Evolutionary conservation across 257 asterid genomes (phyloP).

Genomic region (Apocynum venetum): DNA sequence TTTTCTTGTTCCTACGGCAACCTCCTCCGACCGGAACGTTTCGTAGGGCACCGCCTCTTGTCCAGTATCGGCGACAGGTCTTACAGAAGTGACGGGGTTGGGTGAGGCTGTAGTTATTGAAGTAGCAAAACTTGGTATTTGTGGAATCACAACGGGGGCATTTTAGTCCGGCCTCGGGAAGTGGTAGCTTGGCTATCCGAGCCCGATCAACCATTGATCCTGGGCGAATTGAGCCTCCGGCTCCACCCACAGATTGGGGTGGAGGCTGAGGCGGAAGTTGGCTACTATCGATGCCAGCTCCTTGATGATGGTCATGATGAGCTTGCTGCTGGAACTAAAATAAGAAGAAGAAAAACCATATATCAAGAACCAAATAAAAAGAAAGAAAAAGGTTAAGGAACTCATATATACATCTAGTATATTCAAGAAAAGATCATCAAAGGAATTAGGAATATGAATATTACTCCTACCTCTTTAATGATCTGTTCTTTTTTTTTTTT

Average conservation of each 20-base stretch:
- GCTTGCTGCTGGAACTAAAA: constrained; percentile 34
- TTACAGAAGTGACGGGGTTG: constrained; percentile 47
- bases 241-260: constrained; percentile 16
- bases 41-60: constrained; percentile 37
- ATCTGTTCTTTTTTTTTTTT: neutral
- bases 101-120: constrained; percentile 41
- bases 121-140: constrained; percentile 44
- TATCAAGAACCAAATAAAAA: neutral
- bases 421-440: constrained; percentile 37
- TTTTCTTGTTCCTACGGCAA: constrained; percentile 46
- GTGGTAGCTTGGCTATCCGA: constrained; percentile 32
- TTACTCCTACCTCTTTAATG: constrained; percentile 18
- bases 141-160: constrained; percentile 45
- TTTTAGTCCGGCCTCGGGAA: constrained; percentile 38
- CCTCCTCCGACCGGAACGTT: constrained; percentile 48
- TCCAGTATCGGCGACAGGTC: constrained; percentile 44
- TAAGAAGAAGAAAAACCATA: neutral
- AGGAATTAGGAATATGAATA: constrained; percentile 40
- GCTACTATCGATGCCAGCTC: constrained; percentile 18
- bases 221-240: constrained; percentile 32
- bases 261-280: constrained; percentile 23
- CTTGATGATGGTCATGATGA: constrained; percentile 29
- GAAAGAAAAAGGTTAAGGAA: neutral
- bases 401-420: constrained; percentile 23
- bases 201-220: constrained; percentile 53